phyloP scores from a whole-genome alignment of 2,329 filamentous ascomycete species.

The Xylaria sp. region DNA sequence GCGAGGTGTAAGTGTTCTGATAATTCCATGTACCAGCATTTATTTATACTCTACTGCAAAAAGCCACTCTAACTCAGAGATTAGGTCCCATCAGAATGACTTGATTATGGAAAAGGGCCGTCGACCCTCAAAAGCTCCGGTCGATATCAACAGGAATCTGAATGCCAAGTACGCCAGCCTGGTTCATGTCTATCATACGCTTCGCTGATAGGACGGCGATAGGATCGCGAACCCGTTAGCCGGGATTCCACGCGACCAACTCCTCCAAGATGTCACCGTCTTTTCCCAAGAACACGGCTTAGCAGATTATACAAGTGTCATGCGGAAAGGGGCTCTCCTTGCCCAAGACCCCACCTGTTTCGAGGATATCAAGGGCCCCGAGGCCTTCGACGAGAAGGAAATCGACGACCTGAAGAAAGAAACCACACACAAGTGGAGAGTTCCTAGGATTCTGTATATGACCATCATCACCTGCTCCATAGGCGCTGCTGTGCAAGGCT shows the following conservation, averaged over 20 bases:
- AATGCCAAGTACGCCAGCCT: constrained; percentile 48
- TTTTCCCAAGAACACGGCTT: constrained; percentile 24
- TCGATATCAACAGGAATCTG: constrained; percentile 50
- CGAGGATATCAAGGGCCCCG: constrained; percentile 42
- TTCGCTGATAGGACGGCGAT: constrained; percentile 15
- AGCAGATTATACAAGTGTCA: constrained; percentile 15
- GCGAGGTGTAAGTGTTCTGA: constrained; percentile 9
- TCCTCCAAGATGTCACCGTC: constrained; percentile 53
- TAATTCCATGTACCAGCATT: background rate
- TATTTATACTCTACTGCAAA: background rate
- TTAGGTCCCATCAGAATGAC: constrained; percentile 24
- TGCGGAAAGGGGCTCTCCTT: constrained; percentile 30
- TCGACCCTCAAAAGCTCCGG: constrained; percentile 35
- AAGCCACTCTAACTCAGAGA: constrained; percentile 10
- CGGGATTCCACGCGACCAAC: constrained; percentile 52
- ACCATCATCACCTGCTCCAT: constrained; percentile 54
- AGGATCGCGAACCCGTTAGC: constrained; percentile 61
- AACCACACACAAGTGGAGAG: constrained; percentile 66
- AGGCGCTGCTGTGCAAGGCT: constrained; percentile 66
- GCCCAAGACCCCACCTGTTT: constrained; percentile 49
- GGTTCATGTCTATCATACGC: constrained; percentile 8
- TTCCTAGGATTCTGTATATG: constrained; percentile 65
- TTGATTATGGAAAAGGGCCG: constrained; percentile 43
- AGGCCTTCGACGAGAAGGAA: constrained; percentile 57
- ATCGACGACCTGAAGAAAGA: constrained; percentile 59